Evolutionary conservation across 2,329 filamentous ascomycete species (phyloP).

Genomic region (Talaromyces sp.): DNA sequence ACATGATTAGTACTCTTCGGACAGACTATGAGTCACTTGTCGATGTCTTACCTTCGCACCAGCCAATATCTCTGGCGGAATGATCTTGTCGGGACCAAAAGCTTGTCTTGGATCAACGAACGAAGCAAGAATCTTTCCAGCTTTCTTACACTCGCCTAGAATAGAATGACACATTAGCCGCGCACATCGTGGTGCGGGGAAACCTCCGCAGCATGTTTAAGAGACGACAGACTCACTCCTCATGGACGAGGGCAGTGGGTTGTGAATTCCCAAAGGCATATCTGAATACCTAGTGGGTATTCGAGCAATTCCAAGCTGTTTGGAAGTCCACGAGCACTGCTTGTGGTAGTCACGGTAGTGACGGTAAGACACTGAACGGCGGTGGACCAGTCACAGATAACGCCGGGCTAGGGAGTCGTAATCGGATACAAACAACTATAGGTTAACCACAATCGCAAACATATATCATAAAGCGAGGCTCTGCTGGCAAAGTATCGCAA

Average conservation of each 20-base stretch:
- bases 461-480: not conserved
- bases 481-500: not conserved
- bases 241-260: constrained; percentile 48
- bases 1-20: not conserved
- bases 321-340: not conserved
- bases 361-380: constrained; percentile 1
- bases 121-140: constrained; percentile 88
- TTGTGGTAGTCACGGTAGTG: not conserved
- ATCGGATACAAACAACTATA: not conserved
- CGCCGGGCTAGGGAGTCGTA: not conserved
- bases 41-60: constrained; percentile 71
- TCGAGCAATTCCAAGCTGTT: not conserved
- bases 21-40: not conserved
- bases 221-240: constrained; percentile 38
- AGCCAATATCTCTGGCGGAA: constrained; percentile 82
- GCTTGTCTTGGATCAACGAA: constrained; percentile 92
- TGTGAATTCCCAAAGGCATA: constrained; percentile 46
- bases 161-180: constrained; percentile 28
- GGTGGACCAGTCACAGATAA: not conserved
- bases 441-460: not conserved
- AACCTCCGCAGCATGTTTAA: constrained; percentile 18
- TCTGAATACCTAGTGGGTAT: constrained; percentile 2
- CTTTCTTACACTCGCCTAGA: constrained; percentile 94
- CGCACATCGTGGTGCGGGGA: constrained; percentile 33
- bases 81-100: constrained; percentile 95